Base-by-base conservation (phyloP, 768 basidiomycete genomes). In the Panellus pusillus region DNA sequence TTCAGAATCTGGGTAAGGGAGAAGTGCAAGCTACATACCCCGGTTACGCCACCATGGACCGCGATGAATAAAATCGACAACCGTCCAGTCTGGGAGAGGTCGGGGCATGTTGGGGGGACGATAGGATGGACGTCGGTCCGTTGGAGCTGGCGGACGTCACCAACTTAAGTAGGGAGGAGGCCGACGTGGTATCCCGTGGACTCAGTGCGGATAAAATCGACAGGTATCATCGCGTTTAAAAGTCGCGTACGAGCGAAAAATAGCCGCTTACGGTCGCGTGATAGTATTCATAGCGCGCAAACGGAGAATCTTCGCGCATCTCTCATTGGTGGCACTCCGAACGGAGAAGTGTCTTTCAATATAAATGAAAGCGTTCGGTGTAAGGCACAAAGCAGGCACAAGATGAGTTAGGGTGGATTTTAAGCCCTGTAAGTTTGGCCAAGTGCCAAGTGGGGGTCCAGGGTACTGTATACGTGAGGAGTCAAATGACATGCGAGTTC, bases 41-140 rank as follows among this genome's bases (percentile, higher is more conserved):
- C 74, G 73, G 68, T 85, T 83, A 50, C 61, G 73, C 83, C 82
- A 84, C 83, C 84, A 86, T 12, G 72, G 70, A 13, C 82, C 82
- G 56, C 68, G 67, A 64, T 86, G 77, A 47, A 86, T 79, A 63
- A 83, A 81, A 64, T 83, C 79, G 44, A 78, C 75, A 31, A 86
- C 69, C 13, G 84, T 78, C 77, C 76, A 79, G 65, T 75, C 78
- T 40, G 78, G 75, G 20, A 71, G 56, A 14, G 72, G 32, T 67
- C 69, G 62, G 47, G 64, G 54, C 63, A 65, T 65, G 36, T 31
- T 49, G 19, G 19, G 28, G 44, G 32, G 48, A 38, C 28, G 42
- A 42, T 12, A 42, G 47, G 32, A 29, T 19, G 42, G 43, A 57
- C 55, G 37, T 44, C 36, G 39, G 44, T 28, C 32, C 32, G 54